phyloP scores from a whole-genome alignment of 306 rosid genomes.

The Cicer judaicum region DNA sequence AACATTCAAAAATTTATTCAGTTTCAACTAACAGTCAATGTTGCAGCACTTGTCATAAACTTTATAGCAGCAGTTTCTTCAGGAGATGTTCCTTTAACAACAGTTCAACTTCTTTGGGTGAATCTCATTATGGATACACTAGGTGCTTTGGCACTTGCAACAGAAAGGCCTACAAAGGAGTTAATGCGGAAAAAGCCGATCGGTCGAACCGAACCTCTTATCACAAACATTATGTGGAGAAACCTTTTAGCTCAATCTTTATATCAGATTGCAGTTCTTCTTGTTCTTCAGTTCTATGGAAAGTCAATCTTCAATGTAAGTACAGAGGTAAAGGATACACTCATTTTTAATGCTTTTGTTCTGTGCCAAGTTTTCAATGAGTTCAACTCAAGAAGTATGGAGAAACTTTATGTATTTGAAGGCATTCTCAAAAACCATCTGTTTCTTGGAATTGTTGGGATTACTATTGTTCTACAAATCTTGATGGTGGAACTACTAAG shows the following conservation, averaged over 20 bases:
- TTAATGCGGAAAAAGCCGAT: conserved; percentile 73
- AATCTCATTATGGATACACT: conserved; percentile 91
- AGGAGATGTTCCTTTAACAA: conserved; percentile 82
- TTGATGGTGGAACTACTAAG: conserved; percentile 82
- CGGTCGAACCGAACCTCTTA: conserved; percentile 82
- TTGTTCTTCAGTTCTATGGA: conserved; percentile 76
- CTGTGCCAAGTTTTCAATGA: conserved; percentile 90
- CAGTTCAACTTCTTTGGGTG: conserved; percentile 88
- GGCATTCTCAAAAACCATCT: conserved; percentile 66
- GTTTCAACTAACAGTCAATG: conserved; percentile 84
- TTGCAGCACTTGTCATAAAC: conserved; percentile 88
- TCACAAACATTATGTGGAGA: conserved; percentile 90
- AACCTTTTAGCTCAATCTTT: conserved; percentile 78
- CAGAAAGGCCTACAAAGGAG: conserved; percentile 83
- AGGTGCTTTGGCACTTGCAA: conserved; percentile 92
- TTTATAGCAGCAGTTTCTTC: conserved; percentile 90
- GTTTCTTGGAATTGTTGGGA: conserved; percentile 78
- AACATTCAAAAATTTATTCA: conserved; percentile 91
- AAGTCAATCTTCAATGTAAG: conserved; percentile 60
- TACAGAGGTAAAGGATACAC: conserved; percentile 65
- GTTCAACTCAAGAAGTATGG: conserved; percentile 86
- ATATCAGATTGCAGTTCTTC: conserved; percentile 70
- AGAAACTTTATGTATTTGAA: conserved; percentile 72
- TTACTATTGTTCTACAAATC: conserved; percentile 75
- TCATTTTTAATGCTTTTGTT: conserved; percentile 83